Conservation (phyloP, 2,329 filamentous ascomycete genomes). For the Capronia americana region DNA sequence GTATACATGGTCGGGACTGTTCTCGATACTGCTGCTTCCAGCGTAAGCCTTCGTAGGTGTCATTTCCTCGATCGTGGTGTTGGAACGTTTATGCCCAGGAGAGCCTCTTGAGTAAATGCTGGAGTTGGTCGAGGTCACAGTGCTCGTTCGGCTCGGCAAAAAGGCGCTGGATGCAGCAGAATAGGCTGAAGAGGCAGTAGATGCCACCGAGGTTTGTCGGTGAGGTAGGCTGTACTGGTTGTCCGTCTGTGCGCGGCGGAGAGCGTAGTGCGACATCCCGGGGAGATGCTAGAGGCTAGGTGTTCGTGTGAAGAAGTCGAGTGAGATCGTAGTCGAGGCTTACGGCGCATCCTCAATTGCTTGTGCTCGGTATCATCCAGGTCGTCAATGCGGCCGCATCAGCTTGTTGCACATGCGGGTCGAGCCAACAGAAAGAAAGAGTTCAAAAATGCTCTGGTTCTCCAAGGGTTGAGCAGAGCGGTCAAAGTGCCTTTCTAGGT, state of each 20-base stretch:
- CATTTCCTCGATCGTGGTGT: slow-evolving; percentile 72
- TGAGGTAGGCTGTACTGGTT: slow-evolving; percentile 42
- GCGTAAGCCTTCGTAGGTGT: slow-evolving; percentile 56
- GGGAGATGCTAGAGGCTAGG: background rate
- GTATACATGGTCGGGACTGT: slow-evolving; percentile 69
- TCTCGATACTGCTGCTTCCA: slow-evolving; percentile 50
- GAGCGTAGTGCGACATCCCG: slow-evolving; percentile 38
- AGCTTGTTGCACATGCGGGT: background rate
- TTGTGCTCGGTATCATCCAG: slow-evolving; percentile 18
- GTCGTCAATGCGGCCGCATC: slow-evolving; percentile 10
- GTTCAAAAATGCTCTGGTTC: background rate
- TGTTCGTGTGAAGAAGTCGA: slow-evolving; percentile 13
- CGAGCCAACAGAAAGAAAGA: background rate
- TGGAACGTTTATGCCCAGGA: slow-evolving; percentile 71
- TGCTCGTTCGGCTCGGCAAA: slow-evolving; percentile 67
- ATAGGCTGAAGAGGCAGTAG: slow-evolving; percentile 61
- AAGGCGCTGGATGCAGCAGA: slow-evolving; percentile 57
- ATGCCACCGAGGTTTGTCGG: slow-evolving; percentile 62
- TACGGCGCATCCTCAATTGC: slow-evolving; percentile 27
- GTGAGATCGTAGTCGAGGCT: slow-evolving; percentile 21
- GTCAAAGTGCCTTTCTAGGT: background rate
- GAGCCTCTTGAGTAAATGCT: slow-evolving; percentile 57
- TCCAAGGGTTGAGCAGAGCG: background rate
- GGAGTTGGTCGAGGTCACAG: slow-evolving; percentile 75
- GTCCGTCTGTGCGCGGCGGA: slow-evolving; percentile 37